These are phyloP conservation scores for Neonectria neomacrospora DNA, from an alignment of 2,329 filamentous ascomycete genomes.

Conservation along the genomic window DNA sequence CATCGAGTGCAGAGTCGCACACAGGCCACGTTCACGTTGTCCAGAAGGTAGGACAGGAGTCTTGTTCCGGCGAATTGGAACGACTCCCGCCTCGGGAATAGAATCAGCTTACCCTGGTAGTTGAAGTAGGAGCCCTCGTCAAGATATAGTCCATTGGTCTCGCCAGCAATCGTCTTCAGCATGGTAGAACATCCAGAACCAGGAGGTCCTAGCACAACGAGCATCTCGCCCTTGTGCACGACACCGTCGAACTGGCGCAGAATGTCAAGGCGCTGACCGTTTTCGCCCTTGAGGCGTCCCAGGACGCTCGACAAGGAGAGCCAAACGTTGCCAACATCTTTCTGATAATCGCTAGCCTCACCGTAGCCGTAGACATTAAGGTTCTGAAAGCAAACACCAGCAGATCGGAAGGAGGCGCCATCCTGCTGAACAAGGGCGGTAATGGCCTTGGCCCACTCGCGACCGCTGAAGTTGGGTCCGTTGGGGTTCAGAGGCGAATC, in stretches of 20 bases:
- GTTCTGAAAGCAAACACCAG: conserved; percentile 74
- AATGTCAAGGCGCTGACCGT: conserved; percentile 72
- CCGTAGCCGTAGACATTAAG: conserved; percentile 76
- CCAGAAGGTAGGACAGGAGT: background rate
- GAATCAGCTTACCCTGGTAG: conserved; percentile 71
- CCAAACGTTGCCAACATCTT: conserved; percentile 71
- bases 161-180: conserved; percentile 84
- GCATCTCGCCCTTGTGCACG: conserved; percentile 77
- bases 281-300: conserved; percentile 62
- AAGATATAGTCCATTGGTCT: conserved; percentile 82
- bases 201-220: conserved; percentile 79
- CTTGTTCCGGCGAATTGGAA: conserved; percentile 17
- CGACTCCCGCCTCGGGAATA: background rate
- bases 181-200: conserved; percentile 84
- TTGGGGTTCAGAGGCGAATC: conserved; percentile 65
- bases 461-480: conserved; percentile 64
- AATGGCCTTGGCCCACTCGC: conserved; percentile 70
- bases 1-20: conserved; percentile 24
- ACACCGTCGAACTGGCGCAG: conserved; percentile 74
- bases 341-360: conserved; percentile 76
- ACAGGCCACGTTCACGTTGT: conserved; percentile 9
- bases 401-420: conserved; percentile 67
- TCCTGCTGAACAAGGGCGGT: conserved; percentile 63
- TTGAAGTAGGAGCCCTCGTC: conserved; percentile 79
- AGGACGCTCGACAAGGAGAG: conserved; percentile 57